phyloP scores from a whole-genome alignment of 768 basidiomycete species.

The Cystofilobasidium capitatum region DNA sequence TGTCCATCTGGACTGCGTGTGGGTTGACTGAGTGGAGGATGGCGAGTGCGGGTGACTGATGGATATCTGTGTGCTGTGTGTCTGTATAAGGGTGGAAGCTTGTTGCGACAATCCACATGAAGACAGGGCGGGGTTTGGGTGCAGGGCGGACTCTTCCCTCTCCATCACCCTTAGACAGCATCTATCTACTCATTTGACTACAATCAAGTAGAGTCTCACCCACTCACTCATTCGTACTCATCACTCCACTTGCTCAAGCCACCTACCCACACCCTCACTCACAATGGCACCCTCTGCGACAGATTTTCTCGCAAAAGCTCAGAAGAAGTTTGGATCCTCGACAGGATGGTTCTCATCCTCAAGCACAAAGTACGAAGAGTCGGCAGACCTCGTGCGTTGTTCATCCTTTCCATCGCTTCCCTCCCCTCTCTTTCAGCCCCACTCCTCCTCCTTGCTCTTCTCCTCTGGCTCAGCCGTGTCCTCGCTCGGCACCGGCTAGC shows the following conservation, averaged over 20 bases:
- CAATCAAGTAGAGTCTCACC: too few relatives aligned
- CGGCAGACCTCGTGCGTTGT: slow-evolving; percentile 64
- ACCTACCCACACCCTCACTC: not conserved
- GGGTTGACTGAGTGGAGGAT: not conserved
- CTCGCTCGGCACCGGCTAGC: too few relatives aligned
- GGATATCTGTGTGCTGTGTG: not conserved
- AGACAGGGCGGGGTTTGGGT: not conserved
- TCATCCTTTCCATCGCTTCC: too few relatives aligned
- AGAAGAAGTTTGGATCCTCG: slow-evolving; percentile 81
- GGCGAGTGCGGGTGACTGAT: not conserved
- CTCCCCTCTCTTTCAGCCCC: not conserved
- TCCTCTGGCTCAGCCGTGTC: not conserved
- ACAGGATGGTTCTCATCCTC: slow-evolving; percentile 71
- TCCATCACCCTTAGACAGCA: too few relatives aligned
- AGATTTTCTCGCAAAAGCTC: slow-evolving; percentile 67
- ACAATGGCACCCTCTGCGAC: slow-evolving; percentile 13
- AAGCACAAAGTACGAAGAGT: slow-evolving; percentile 81
- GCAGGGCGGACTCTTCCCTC: too few relatives aligned
- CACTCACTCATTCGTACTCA: not conserved
- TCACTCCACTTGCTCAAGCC: not conserved
- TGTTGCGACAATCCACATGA: not conserved
- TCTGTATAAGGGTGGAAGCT: not conserved
- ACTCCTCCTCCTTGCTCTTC: not conserved
- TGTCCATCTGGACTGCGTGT: not conserved
- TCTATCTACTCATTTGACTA: too few relatives aligned